Conservation (phyloP, 2,329 filamentous ascomycete genomes). For the Dendrostoma leiphaemia region DNA sequence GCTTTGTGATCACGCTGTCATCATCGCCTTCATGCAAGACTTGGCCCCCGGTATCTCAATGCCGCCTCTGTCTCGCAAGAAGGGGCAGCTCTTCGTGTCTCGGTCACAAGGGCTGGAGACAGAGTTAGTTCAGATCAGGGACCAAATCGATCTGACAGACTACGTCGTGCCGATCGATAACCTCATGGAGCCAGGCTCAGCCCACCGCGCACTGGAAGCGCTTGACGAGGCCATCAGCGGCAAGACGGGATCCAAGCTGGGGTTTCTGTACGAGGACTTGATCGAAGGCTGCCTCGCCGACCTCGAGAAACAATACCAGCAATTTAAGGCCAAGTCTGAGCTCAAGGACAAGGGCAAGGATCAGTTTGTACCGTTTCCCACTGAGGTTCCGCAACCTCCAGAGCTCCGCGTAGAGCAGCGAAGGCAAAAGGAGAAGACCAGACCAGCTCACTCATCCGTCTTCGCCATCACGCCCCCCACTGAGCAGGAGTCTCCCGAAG, state of each 20-base stretch:
- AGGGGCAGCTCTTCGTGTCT: constrained; percentile 35
- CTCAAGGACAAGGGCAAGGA: constrained; percentile 18
- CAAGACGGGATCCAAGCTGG: constrained; percentile 38
- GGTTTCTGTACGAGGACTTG: constrained; percentile 42
- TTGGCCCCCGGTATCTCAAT: constrained; percentile 32
- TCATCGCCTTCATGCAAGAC: constrained; percentile 38
- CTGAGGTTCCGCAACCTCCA: constrained; percentile 18
- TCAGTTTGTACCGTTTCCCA: constrained; percentile 21
- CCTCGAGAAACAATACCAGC: constrained; percentile 29
- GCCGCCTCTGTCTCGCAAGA: constrained; percentile 38
- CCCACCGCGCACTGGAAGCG: constrained; percentile 31
- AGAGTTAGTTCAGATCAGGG: constrained; percentile 38
- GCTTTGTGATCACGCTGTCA: constrained; percentile 35
- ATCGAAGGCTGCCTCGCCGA: constrained; percentile 35
- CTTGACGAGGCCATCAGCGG: constrained; percentile 37
- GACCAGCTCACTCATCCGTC: constrained; percentile 33
- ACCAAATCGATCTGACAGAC: constrained; percentile 35
- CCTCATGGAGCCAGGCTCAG: constrained; percentile 38
- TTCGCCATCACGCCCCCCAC: constrained; percentile 28
- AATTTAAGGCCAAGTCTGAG: constrained; percentile 26
- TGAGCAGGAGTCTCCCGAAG: background rate
- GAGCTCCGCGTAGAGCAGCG: constrained; percentile 32
- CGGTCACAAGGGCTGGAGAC: constrained; percentile 31
- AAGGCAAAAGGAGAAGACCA: constrained; percentile 43
- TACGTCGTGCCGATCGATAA: constrained; percentile 41